Conservation (phyloP, 768 basidiomycete species). For the Leccinum uliginosum region DNA sequence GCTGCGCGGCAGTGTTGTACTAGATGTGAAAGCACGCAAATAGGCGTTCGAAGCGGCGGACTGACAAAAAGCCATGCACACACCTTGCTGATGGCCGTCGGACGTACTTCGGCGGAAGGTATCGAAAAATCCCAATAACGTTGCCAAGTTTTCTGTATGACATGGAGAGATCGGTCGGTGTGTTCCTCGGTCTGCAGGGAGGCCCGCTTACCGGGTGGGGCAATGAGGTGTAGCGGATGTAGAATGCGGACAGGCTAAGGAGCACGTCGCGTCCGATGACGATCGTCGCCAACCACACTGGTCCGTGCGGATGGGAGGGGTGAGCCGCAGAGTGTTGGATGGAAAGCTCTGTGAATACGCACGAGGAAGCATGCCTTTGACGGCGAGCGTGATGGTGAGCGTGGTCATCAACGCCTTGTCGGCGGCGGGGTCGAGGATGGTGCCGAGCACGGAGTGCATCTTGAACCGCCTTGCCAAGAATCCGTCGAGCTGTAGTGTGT, state of each 20-base stretch:
- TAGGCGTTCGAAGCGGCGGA: not conserved
- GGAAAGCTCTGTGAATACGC: slow-evolving; percentile 24
- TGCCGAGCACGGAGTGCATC: slow-evolving; percentile 89
- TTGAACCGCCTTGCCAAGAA: slow-evolving; percentile 83
- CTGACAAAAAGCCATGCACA: not conserved
- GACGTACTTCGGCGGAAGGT: slow-evolving; percentile 91
- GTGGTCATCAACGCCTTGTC: slow-evolving; percentile 97
- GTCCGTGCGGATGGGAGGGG: not conserved
- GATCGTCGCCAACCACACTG: slow-evolving; percentile 81
- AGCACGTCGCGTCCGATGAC: slow-evolving; percentile 88
- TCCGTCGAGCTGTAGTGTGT: slow-evolving; percentile 70
- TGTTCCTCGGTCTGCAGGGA: not conserved
- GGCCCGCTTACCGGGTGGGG: slow-evolving; percentile 63
- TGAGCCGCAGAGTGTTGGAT: not conserved
- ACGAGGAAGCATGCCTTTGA: slow-evolving; percentile 84
- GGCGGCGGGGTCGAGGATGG: slow-evolving; percentile 94
- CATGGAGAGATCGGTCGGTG: slow-evolving; percentile 2
- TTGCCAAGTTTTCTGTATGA: slow-evolving; percentile 76
- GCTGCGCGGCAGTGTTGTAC: slow-evolving; percentile 91
- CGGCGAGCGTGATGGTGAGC: slow-evolving; percentile 77
- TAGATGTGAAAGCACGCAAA: slow-evolving; percentile 25
- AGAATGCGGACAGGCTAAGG: slow-evolving; percentile 85
- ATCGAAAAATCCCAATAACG: slow-evolving; percentile 97
- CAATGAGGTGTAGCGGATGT: slow-evolving; percentile 86
- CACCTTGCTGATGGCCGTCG: slow-evolving; percentile 92